These are phyloP conservation scores for Diaporthe citriasiana DNA, from an alignment of 2,329 filamentous ascomycete genomes.

Conservation along the genomic window DNA sequence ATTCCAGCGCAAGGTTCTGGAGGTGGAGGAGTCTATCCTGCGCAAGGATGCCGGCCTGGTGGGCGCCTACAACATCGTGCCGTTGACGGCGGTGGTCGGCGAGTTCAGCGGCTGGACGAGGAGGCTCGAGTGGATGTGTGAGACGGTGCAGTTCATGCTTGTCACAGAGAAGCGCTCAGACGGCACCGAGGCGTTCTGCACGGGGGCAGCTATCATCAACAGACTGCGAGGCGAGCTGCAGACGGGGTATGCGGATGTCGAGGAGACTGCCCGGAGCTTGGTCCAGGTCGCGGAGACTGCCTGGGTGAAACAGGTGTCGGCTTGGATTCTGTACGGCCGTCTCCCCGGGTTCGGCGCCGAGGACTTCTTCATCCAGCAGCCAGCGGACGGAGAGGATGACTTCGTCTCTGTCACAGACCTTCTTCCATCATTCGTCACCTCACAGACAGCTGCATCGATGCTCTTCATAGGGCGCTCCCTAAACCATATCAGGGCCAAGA, in stretches of 20 bases:
- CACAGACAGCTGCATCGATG: slow-evolving; percentile 83
- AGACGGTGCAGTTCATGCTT: slow-evolving; percentile 78
- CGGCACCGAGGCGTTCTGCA: slow-evolving; percentile 59
- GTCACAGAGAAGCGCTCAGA: slow-evolving; percentile 47
- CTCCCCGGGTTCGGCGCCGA: slow-evolving; percentile 80
- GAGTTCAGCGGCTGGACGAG: slow-evolving; percentile 92
- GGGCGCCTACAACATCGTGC: slow-evolving; percentile 93
- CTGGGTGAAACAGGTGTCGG: slow-evolving; percentile 90
- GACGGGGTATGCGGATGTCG: slow-evolving; percentile 91
- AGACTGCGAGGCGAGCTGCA: slow-evolving; percentile 81
- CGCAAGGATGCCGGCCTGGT: slow-evolving; percentile 83
- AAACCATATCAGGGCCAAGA: slow-evolving; percentile 80
- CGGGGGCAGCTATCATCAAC: slow-evolving; percentile 82
- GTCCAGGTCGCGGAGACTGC: slow-evolving; percentile 86
- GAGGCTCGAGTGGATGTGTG: slow-evolving; percentile 88
- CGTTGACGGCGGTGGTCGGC: slow-evolving; percentile 84
- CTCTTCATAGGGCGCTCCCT: slow-evolving; percentile 92
- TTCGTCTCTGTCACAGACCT: slow-evolving; percentile 72
- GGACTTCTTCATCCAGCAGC: slow-evolving; percentile 87
- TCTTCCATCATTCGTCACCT: slow-evolving; percentile 84
- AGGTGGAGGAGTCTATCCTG: slow-evolving; percentile 85
- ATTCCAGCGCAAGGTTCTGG: slow-evolving; percentile 87
- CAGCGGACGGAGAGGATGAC: slow-evolving; percentile 62
- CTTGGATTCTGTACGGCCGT: slow-evolving; percentile 91
- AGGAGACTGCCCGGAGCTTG: slow-evolving; percentile 79